Conservation (phyloP, 257 asterid genomes). For the Craterostigma plantagineum region DNA sequence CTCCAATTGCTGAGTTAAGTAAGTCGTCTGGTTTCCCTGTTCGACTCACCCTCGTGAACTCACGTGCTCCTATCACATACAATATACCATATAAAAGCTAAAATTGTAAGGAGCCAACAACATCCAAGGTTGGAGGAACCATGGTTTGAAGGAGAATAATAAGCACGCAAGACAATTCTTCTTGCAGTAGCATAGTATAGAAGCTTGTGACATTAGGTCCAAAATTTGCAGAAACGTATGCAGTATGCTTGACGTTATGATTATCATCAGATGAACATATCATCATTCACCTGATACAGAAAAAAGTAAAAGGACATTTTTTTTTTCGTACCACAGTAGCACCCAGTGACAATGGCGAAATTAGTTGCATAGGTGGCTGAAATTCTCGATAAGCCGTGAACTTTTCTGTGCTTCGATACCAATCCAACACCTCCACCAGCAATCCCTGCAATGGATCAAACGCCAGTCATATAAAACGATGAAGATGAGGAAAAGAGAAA, state of each 20-base stretch:
- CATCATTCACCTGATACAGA: too few relatives aligned
- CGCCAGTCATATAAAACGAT: not conserved
- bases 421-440: constrained; percentile 75
- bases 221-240: too few relatives aligned
- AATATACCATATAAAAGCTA: too few relatives aligned
- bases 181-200: not conserved
- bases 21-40: constrained; percentile 72
- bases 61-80: constrained; percentile 99
- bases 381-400: constrained; percentile 38
- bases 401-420: constrained; percentile 57
- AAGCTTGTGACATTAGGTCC: too few relatives aligned
- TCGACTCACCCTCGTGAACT: constrained; percentile 64
- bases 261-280: too few relatives aligned
- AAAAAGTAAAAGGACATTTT: not conserved
- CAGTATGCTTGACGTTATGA: too few relatives aligned
- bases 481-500: not conserved
- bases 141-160: not conserved
- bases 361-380: constrained; percentile 68
- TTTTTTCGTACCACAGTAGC: constrained; percentile 65
- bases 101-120: constrained; percentile 13
- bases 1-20: constrained; percentile 71
- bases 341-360: constrained; percentile 71
- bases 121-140: not conserved
- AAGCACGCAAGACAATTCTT: constrained; percentile 1
- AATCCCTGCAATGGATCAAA: constrained; percentile 28